Evolutionary conservation across 139 green algal genomes (phyloP).

Genomic region (Closterium sp.): DNA sequence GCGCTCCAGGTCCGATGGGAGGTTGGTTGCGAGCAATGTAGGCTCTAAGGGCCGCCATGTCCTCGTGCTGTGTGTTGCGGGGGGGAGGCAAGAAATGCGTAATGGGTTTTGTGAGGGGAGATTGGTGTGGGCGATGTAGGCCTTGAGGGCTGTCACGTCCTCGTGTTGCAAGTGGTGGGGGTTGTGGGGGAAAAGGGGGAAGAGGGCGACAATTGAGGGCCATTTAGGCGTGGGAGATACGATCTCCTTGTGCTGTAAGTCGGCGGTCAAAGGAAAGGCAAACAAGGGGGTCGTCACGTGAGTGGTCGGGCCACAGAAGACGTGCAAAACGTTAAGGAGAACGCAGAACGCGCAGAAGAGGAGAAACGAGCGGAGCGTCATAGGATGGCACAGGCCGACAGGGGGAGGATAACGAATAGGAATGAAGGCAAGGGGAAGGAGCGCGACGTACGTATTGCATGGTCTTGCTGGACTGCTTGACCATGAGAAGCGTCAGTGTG

Average conservation of each 20-base stretch:
- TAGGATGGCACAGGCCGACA: not conserved
- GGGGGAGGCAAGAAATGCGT: too few relatives aligned
- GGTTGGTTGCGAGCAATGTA: not conserved
- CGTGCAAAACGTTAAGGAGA: too few relatives aligned
- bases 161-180: not conserved
- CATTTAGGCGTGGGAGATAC: too few relatives aligned
- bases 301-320: too few relatives aligned
- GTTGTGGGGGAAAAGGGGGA: too few relatives aligned
- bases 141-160: not conserved
- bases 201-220: too few relatives aligned
- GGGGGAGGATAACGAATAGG: not conserved
- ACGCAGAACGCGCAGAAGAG: not conserved
- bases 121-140: not conserved
- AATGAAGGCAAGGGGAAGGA: not conserved
- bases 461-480: conserved; percentile 11
- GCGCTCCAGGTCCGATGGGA: not conserved
- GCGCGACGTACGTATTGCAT: not conserved
- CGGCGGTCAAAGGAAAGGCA: too few relatives aligned
- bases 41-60: not conserved
- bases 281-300: too few relatives aligned
- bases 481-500: not conserved
- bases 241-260: too few relatives aligned
- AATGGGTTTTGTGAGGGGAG: not conserved
- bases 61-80: not conserved
- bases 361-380: too few relatives aligned